Evolutionary conservation across 208 protist genomes (phyloP), one percentile per base, ranked within the genome.

Genomic region (Trypanosoma congolense): DNA sequence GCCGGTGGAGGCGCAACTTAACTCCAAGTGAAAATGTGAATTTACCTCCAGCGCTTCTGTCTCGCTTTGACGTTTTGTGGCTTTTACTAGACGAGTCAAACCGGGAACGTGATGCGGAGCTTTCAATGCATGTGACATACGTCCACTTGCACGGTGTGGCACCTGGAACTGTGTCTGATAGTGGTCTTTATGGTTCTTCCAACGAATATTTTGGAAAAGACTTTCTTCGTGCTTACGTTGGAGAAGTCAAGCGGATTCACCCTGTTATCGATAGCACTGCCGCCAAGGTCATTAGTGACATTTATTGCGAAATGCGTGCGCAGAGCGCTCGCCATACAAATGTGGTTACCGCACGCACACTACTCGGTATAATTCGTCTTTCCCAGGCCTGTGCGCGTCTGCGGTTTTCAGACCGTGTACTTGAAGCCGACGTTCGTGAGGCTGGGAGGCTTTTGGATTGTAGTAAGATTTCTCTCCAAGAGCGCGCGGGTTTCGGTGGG

Each of bases 11-110:
- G 57, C 73, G 78, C 8, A 73, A 81, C 43, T 80, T 86, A 30
- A 89, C 90, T 41, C 89, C 90, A 4, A 94, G 75, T n/a, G 93
- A 98, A 47, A 99, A 99, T 74, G 98, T 99, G 53, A 99, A 99
- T 65, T 69, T 99, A 8, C 98, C 98, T 18, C 89, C 93, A 22
- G 93, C 98, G 4, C 77, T 99, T 12, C 76, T 99, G 18, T 99
- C 97, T 5, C 88, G 98, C 61, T 99, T 99, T 61, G 97, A 99
- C 67, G 51, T 99, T 14, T 69, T 92, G 18, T 98, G 93, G 80
- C 70, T 97, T 22, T 53, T 97, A 33, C 71, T 95, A 21, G 92
- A 97, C 65, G 80, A 93, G 53, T 82, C 77, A 18, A 89, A 80
- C 59, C 75, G 84, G 5, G 93, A 96, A 30, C 47, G 57, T 14